phyloP scores from a whole-genome alignment of 345 rosid species.

The Populus pruinosa region DNA sequence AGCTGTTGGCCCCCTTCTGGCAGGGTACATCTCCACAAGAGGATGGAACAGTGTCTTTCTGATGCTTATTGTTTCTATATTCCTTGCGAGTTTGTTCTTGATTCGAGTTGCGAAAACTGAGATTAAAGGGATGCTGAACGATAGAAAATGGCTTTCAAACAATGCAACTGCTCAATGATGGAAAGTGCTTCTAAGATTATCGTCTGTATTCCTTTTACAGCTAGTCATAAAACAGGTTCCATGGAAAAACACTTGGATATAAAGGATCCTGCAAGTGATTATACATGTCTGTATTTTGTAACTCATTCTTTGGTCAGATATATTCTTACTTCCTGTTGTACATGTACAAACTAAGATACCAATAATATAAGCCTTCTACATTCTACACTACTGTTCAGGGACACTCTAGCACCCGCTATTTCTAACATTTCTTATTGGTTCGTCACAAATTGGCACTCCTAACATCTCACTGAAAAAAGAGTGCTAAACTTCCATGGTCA shows the following conservation, averaged over 20 bases:
- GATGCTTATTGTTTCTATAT: conserved; percentile 63
- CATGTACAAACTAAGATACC: too few species aligned
- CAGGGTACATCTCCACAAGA: conserved; percentile 73
- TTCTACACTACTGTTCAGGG: too few species aligned
- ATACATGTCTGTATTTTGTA: neutral
- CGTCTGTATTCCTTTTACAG: neutral
- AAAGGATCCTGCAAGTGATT: neutral
- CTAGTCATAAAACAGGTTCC: neutral
- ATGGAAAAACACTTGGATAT: neutral
- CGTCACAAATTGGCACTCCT: too few species aligned
- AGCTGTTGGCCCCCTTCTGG: conserved; percentile 81
- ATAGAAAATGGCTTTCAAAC: conserved; percentile 27
- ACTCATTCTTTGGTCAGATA: neutral
- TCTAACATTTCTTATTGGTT: too few species aligned
- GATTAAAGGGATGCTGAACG: conserved; percentile 39
- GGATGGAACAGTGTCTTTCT: conserved; percentile 86
- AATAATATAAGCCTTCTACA: too few species aligned
- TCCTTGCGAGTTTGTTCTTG: conserved; percentile 56
- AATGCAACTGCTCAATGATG: conserved; percentile 12
- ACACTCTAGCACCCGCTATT: too few species aligned
- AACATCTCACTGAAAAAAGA: too few species aligned
- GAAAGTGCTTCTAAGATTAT: neutral
- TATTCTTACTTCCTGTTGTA: neutral
- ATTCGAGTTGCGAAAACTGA: conserved; percentile 54
- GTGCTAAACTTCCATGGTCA: too few species aligned